Evolutionary conservation across 1,284 basidiomycete species (phyloP).

Genomic region (Albatrellus sp.): DNA sequence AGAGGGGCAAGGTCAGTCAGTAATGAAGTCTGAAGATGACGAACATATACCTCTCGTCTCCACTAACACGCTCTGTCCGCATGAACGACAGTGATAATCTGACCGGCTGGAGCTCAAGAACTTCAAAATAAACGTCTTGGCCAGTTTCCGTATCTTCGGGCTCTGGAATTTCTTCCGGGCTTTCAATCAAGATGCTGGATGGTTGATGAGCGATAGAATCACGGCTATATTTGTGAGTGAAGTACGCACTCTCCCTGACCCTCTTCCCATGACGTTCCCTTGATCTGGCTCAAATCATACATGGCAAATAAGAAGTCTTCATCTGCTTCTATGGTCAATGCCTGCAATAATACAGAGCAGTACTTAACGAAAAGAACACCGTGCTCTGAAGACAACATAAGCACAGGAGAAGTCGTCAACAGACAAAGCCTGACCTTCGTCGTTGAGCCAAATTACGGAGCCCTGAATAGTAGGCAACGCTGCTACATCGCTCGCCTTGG

Average conservation of each 20-base stretch:
- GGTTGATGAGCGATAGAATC: slow-evolving; percentile 2
- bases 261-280: slow-evolving; percentile 82
- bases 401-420: neutral
- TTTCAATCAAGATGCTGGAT: slow-evolving; percentile 62
- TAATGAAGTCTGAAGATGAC: slow-evolving; percentile 1
- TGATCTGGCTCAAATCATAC: slow-evolving; percentile 86
- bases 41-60: slow-evolving; percentile 73
- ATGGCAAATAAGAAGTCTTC: slow-evolving; percentile 94
- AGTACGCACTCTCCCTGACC: slow-evolving; percentile 57
- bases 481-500: slow-evolving; percentile 67
- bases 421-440: slow-evolving; percentile 53
- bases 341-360: slow-evolving; percentile 88
- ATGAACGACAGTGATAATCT: slow-evolving; percentile 92
- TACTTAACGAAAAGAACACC: slow-evolving; percentile 97
- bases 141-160: slow-evolving; percentile 56
- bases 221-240: neutral
- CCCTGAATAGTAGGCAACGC: slow-evolving; percentile 89
- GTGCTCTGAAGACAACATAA: slow-evolving; percentile 48
- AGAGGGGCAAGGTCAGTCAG: slow-evolving; percentile 4
- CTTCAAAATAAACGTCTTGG: slow-evolving; percentile 89
- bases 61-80: slow-evolving; percentile 88
- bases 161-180: slow-evolving; percentile 71
- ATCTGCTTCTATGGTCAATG: slow-evolving; percentile 91
- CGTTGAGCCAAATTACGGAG: slow-evolving; percentile 85
- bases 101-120: slow-evolving; percentile 94